phyloP scores from a whole-genome alignment of 495 filamentous ascomycete species.

The Daldinia vernicosa region DNA sequence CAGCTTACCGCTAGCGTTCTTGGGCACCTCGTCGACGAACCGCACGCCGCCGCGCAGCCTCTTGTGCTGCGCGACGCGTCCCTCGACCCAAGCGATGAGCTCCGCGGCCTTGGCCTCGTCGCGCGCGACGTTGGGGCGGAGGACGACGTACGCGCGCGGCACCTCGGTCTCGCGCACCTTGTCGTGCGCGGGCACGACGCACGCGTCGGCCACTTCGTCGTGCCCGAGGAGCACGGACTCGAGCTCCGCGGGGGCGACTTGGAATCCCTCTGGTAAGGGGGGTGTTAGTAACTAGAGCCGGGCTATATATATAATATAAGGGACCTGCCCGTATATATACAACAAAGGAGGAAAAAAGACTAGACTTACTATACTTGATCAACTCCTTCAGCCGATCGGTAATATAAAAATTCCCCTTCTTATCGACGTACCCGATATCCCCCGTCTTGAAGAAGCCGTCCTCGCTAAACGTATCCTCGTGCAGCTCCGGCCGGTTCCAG shows the following conservation, averaged over 20 bases:
- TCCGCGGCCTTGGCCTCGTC: slow-evolving; percentile 66
- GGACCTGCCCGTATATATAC: too few relatives aligned
- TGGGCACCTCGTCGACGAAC: slow-evolving; percentile 85
- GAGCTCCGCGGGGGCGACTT: slow-evolving; percentile 87
- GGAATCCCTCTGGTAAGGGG: slow-evolving; percentile 74
- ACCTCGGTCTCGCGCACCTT: slow-evolving; percentile 77
- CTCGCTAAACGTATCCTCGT: slow-evolving; percentile 67
- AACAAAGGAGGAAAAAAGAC: not conserved
- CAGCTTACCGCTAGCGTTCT: slow-evolving; percentile 89
- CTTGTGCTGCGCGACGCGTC: slow-evolving; percentile 65
- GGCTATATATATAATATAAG: too few relatives aligned
- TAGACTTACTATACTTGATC: slow-evolving; percentile 76
- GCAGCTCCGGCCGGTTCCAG: slow-evolving; percentile 72
- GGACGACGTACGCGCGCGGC: slow-evolving; percentile 83
- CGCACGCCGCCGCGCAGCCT: slow-evolving; percentile 80
- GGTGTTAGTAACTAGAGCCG: not conserved
- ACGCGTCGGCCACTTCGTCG: slow-evolving; percentile 79
- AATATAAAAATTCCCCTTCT: slow-evolving; percentile 64
- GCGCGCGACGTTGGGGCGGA: slow-evolving; percentile 58
- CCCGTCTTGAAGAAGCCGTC: slow-evolving; percentile 90
- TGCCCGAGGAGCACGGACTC: slow-evolving; percentile 81
- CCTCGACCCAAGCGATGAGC: slow-evolving; percentile 69
- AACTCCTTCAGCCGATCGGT: slow-evolving; percentile 91
- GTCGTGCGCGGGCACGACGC: slow-evolving; percentile 83
- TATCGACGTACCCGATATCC: slow-evolving; percentile 71